Percentiles rank a stretch among this genome's conserved stretches.
Evolutionary conservation across 2,329 filamentous ascomycete genomes (phyloP).

Genomic region (Botrytis byssoidea): DNA sequence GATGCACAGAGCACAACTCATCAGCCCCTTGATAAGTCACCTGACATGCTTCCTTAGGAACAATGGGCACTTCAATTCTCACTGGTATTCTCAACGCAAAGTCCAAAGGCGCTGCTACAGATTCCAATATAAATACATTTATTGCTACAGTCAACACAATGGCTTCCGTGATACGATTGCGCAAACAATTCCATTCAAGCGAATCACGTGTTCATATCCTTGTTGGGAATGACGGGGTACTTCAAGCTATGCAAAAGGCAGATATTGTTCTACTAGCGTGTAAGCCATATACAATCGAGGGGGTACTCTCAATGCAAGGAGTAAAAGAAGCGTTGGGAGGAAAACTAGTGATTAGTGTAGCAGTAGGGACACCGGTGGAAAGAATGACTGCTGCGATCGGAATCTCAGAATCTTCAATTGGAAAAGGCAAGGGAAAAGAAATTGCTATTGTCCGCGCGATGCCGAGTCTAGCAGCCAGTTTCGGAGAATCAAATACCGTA

Average conservation of each 20-base stretch:
- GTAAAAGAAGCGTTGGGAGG: slow-evolving; percentile 71
- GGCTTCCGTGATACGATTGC: slow-evolving; percentile 40
- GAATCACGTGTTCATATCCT: slow-evolving; percentile 35
- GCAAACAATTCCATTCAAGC: slow-evolving; percentile 38
- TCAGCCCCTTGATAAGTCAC: neutral
- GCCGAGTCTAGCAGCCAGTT: slow-evolving; percentile 78
- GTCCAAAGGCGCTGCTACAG: slow-evolving; percentile 15
- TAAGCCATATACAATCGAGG: slow-evolving; percentile 73
- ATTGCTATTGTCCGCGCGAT: slow-evolving; percentile 74
- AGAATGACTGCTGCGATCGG: slow-evolving; percentile 59
- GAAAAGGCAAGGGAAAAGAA: neutral
- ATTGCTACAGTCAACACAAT: slow-evolving; percentile 46
- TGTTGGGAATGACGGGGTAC: slow-evolving; percentile 54
- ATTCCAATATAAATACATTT: slow-evolving; percentile 36
- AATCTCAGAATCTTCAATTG: slow-evolving; percentile 47
- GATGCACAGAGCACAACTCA: neutral
- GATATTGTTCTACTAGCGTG: slow-evolving; percentile 78
- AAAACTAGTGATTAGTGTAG: slow-evolving; percentile 80
- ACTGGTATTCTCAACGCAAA: slow-evolving; percentile 32
- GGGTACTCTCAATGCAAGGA: slow-evolving; percentile 64
- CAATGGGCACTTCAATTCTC: slow-evolving; percentile 35
- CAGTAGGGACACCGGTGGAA: slow-evolving; percentile 70
- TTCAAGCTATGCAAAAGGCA: slow-evolving; percentile 63
- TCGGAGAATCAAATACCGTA: slow-evolving; percentile 79
- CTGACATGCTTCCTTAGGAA: slow-evolving; percentile 25